phyloP scores from a whole-genome alignment of 148 eudicot genomes.

The Silene uniflora region DNA sequence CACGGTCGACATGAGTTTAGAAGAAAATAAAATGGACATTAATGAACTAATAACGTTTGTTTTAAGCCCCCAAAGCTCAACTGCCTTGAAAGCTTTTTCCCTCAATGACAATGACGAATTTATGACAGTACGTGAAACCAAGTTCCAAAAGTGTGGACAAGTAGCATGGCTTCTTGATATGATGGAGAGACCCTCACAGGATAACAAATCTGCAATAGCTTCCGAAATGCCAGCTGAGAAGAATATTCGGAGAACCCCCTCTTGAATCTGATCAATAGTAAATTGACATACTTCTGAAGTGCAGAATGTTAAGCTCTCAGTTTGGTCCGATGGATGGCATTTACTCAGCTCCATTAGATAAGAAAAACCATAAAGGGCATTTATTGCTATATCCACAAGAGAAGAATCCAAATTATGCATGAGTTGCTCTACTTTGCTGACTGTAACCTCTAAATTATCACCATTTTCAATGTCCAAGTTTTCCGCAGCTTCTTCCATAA shows the following conservation, averaged over 20 bases:
- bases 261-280: conserved; percentile 56
- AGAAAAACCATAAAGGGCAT: conserved; percentile 72
- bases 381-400: conserved; percentile 50
- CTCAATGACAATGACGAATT: conserved; percentile 62
- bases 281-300: conserved; percentile 52
- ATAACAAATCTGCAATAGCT: conserved; percentile 45
- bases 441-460: conserved; percentile 29
- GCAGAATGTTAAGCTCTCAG: conserved; percentile 35
- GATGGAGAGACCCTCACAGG: conserved; percentile 45
- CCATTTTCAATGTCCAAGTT: conserved; percentile 48
- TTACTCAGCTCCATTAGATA: conserved; percentile 40
- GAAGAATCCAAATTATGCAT: conserved; percentile 34
- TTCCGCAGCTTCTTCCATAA: conserved; percentile 88
- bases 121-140: conserved; percentile 55
- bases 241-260: conserved; percentile 81
- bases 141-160: conserved; percentile 72
- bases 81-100: conserved; percentile 72
- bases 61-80: conserved; percentile 87
- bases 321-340: conserved; percentile 27
- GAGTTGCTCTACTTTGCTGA: conserved; percentile 37
- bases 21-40: conserved; percentile 73
- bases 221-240: conserved; percentile 76
- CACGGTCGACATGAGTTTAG: conserved; percentile 56
- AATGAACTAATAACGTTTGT: conserved; percentile 70
- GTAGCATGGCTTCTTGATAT: conserved; percentile 44